These are phyloP conservation scores for Schrenkiella parvula DNA, from an alignment of 345 rosid species.

Conservation along the genomic window DNA sequence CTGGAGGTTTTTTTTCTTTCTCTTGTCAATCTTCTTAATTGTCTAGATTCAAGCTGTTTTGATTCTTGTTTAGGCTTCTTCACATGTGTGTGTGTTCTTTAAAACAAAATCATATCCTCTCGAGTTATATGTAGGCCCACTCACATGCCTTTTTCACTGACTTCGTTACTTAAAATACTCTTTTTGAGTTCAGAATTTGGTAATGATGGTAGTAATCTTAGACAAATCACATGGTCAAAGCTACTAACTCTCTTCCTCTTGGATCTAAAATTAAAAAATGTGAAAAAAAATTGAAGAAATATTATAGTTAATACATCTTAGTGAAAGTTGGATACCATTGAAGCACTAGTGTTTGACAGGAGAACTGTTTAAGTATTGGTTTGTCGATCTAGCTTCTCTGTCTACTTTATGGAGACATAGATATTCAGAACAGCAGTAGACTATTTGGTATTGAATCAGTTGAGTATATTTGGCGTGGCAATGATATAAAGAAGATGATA, in stretches of 20 bases:
- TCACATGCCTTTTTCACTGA: slow-evolving; percentile 35
- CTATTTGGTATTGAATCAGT: no score
- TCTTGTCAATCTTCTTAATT: slow-evolving; percentile 28
- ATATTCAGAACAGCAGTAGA: neutral
- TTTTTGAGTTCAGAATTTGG: neutral
- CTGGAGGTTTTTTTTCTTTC: slow-evolving; percentile 64
- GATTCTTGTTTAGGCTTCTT: slow-evolving; percentile 10
- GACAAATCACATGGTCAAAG: slow-evolving; percentile 9
- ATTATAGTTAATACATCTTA: neutral
- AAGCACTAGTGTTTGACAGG: neutral
- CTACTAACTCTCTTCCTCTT: slow-evolving; percentile 3
- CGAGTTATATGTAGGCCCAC: slow-evolving; percentile 22
- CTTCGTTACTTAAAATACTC: slow-evolving; percentile 33
- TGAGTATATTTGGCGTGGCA: no score
- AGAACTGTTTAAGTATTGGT: neutral
- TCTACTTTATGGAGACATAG: neutral
- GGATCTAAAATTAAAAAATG: neutral
- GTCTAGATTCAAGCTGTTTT: slow-evolving; percentile 6
- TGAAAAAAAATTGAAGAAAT: no score
- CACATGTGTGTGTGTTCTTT: slow-evolving; percentile 47
- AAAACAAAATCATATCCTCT: slow-evolving; percentile 29
- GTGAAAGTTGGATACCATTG: neutral
- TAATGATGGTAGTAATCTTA: neutral
- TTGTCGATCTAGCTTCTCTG: neutral
- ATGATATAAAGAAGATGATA: no score